These are phyloP conservation scores for Fraxinus dipetala DNA, from an alignment of 305 asterid species.

Conservation along the genomic window DNA sequence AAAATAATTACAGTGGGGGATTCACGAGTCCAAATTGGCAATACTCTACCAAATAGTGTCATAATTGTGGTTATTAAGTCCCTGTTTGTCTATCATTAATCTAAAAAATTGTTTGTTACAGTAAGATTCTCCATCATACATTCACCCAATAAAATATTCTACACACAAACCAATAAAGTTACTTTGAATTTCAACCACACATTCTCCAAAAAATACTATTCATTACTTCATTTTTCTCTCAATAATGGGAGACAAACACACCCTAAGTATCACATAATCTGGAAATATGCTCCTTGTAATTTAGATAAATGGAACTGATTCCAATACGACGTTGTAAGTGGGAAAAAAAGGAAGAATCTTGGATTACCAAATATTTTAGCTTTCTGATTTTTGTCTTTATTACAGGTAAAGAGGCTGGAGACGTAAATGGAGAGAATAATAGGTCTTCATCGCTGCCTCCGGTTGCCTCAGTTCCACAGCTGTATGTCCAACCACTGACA, in stretches of 20 bases:
- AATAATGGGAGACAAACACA: too few species aligned
- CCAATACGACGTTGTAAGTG: background rate
- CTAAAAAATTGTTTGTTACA: too few species aligned
- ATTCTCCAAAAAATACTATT: too few species aligned
- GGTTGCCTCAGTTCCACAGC: conserved; percentile 40
- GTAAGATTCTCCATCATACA: too few species aligned
- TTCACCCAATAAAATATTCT: too few species aligned
- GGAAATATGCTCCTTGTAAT: background rate
- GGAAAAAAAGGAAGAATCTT: background rate
- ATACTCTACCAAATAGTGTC: background rate
- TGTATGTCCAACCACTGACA: conserved; percentile 42
- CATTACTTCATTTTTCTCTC: too few species aligned
- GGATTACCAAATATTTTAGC: background rate
- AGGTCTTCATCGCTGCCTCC: conserved; percentile 43
- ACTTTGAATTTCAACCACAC: too few species aligned
- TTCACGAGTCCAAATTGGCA: background rate
- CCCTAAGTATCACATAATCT: background rate
- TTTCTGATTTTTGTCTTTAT: conserved; percentile 34
- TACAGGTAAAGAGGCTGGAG: conserved; percentile 60
- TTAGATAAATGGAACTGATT: background rate
- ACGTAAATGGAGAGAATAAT: conserved; percentile 45
- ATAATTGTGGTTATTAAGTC: background rate
- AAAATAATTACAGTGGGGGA: background rate
- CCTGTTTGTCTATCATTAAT: too few species aligned
- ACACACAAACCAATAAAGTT: too few species aligned